Evolutionary conservation across 1,284 basidiomycete species (phyloP).

Genomic region (Phylloporus sp.): DNA sequence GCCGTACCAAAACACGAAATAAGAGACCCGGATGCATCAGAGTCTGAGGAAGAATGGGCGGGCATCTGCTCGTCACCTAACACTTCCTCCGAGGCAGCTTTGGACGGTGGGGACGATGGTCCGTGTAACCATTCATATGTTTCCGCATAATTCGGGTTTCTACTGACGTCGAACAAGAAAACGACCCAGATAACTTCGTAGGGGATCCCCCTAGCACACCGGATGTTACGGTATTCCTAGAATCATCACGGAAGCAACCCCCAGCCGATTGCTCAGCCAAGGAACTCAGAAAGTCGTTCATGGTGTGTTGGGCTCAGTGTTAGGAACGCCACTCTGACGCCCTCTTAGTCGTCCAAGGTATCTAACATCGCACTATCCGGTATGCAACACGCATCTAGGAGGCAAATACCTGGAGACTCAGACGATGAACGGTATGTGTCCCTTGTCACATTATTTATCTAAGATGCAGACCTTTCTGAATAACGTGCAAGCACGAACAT

Average conservation of each 20-base stretch:
- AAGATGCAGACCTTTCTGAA: constrained; percentile 3
- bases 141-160: background rate
- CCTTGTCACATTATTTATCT: background rate
- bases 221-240: constrained; percentile 63
- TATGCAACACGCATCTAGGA: constrained; percentile 26
- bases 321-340: constrained; percentile 1
- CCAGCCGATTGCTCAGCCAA: constrained; percentile 38
- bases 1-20: constrained; percentile 34
- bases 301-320: constrained; percentile 49
- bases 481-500: constrained; percentile 57
- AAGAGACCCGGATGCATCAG: constrained; percentile 17
- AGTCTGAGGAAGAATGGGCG: constrained; percentile 41
- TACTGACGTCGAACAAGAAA: constrained; percentile 44
- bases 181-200: constrained; percentile 43
- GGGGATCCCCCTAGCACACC: constrained; percentile 37
- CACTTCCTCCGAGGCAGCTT: constrained; percentile 6
- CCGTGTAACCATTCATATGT: constrained; percentile 6
- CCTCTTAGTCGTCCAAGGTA: constrained; percentile 72
- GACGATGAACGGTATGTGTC: constrained; percentile 36
- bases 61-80: constrained; percentile 23
- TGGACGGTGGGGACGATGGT: constrained; percentile 27
- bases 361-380: constrained; percentile 53
- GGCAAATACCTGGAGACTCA: constrained; percentile 52
- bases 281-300: constrained; percentile 65
- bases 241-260: constrained; percentile 34